These are phyloP conservation scores for Sporothrix phasma DNA, from an alignment of 2,329 filamentous ascomycete species.

Conservation along the genomic window DNA sequence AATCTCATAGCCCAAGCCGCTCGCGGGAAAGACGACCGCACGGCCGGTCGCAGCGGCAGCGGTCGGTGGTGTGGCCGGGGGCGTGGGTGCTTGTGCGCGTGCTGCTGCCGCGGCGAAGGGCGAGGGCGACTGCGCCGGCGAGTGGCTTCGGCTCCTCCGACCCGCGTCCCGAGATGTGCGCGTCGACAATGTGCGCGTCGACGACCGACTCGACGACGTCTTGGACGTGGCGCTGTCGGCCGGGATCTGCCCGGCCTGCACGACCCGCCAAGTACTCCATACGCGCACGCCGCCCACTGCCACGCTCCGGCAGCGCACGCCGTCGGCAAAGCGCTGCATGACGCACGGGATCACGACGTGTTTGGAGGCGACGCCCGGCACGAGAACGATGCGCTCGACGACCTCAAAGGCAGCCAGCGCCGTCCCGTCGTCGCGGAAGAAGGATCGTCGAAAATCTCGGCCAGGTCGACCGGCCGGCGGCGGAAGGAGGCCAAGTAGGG, in stretches of 20 bases:
- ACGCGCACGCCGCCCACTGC: conserved; percentile 35
- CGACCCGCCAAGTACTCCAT: conserved; percentile 30
- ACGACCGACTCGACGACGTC: conserved; percentile 10
- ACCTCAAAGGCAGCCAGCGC: conserved; percentile 26
- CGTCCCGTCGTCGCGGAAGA: conserved; percentile 29
- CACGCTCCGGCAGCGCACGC: conserved; percentile 34
- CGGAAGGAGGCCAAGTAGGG: conserved; percentile 31
- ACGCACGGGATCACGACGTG: conserved; percentile 34
- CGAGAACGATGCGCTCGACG: conserved; percentile 29
- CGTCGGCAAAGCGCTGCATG: conserved; percentile 33
- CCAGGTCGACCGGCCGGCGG: conserved; percentile 26
- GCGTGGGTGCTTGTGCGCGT: background rate
- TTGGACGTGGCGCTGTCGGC: conserved; percentile 16
- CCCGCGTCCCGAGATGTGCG: background rate
- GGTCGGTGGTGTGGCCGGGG: background rate
- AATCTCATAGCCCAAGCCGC: conserved; percentile 24
- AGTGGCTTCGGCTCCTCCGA: background rate
- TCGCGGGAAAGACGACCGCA: background rate
- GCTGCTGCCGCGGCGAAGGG: background rate
- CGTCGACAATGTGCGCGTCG: background rate
- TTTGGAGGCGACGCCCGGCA: conserved; percentile 32
- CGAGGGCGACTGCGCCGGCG: background rate
- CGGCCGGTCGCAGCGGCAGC: background rate
- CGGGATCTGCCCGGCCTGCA: conserved; percentile 15
- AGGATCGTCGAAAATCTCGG: conserved; percentile 31